Evolutionary conservation across 345 rosid species (phyloP), one percentile per base, ranked within the genome.

Genomic region (Aethionema arabicum): DNA sequence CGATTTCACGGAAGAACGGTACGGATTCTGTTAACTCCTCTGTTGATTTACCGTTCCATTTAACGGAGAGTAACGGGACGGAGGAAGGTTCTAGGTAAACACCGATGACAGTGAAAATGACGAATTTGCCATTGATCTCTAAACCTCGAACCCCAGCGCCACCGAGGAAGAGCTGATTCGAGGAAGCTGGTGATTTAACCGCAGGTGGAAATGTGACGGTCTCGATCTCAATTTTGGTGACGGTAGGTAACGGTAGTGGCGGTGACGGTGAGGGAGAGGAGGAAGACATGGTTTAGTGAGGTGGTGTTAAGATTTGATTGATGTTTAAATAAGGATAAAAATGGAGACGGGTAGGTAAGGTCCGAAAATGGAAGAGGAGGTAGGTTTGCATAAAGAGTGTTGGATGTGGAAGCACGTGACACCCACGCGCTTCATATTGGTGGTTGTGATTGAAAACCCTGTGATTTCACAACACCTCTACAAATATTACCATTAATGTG

Each of bases 91-190:
- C 91, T 33, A 92, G 59, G 78, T 89, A 92, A 3, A 92, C 85
- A 4, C 85, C 96, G 6, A 92, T 87, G 40, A 89, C 82, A 29
- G 96, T 92, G 81, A 88, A 81, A 74, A 82, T 80, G 2, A 83
- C 40, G 65, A 87, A 87, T 40, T 79, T 84, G n/a, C 95, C 98
- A 50, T 83, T 67, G 2, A 87, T 82, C 4, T 92, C 83, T 53
- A 87, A 53, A 4, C 91, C 95, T 73, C 93, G 80, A n/a, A 33
- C 91, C 41, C 98, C 98, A 86, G 93, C 96, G 50, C 96, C 98
- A 49, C 77, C 91, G 72, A 92, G 98, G 85, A 92, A 85, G 48
- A 69, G 76, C 2, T 77, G 59, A 4, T 75, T 78, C 5, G 74
- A 39, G 32, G 93, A 80, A 42, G 83, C 90, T 2, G 95, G 93